phyloP scores from a whole-genome alignment of 257 asterid species.

The Nicotiana paniculata region DNA sequence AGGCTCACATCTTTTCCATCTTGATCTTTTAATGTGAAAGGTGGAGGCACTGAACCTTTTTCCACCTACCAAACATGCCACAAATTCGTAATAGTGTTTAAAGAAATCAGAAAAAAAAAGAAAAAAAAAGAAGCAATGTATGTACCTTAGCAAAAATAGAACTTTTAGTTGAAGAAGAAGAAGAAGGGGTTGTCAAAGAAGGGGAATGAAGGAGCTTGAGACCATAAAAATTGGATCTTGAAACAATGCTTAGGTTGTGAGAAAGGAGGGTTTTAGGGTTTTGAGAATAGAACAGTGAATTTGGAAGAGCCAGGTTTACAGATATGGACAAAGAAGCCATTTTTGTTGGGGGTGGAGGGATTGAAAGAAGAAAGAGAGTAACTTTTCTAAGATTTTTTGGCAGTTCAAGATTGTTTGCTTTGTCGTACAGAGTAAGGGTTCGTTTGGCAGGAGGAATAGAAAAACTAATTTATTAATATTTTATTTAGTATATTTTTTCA shows the following conservation, averaged over 20 bases:
- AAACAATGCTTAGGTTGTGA: slow-evolving; percentile 22
- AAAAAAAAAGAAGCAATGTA: neutral
- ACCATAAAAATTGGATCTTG: slow-evolving; percentile 62
- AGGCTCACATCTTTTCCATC: slow-evolving; percentile 72
- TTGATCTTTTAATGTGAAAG: slow-evolving; percentile 79
- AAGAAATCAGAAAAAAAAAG: neutral
- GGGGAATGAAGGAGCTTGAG: slow-evolving; percentile 36
- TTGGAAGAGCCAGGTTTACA: slow-evolving; percentile 38
- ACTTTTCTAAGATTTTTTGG: too few species aligned
- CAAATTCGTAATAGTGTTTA: neutral
- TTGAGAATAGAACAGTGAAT: slow-evolving; percentile 34
- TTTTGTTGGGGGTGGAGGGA: neutral
- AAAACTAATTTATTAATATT: too few species aligned
- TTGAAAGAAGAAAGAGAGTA: neutral
- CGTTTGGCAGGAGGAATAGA: too few species aligned
- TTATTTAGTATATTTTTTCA: too few species aligned
- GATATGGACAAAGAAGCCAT: slow-evolving; percentile 64
- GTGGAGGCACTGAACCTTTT: slow-evolving; percentile 60
- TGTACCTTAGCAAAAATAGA: slow-evolving; percentile 59
- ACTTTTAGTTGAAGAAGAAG: slow-evolving; percentile 21
- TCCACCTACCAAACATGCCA: slow-evolving; percentile 38
- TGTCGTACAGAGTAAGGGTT: neutral
- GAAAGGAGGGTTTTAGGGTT: slow-evolving; percentile 39
- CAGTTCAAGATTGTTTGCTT: too few species aligned
- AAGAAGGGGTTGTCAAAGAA: slow-evolving; percentile 28